Base-by-base conservation (phyloP, 805 yeast genomes). In the Suhomyces emberorum region DNA sequence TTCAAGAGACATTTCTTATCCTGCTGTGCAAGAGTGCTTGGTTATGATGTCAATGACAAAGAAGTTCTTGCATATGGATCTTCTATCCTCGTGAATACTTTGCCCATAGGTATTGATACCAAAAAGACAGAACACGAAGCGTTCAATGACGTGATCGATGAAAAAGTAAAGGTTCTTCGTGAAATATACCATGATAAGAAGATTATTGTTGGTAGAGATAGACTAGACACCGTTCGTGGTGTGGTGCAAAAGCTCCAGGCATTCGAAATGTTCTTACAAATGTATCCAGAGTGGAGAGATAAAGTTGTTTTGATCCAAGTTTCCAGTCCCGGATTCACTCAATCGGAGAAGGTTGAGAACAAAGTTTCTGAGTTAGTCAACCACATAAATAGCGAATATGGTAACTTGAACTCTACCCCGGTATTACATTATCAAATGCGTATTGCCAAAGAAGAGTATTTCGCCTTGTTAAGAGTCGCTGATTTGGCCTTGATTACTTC, bases 201-300 rank as follows among this genome's bases (percentile, higher is more conserved):
- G 57, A 78, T 93, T 46, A 85, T 93, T 48, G 83, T 93, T 27
- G 98, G 98, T 20, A 79, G 98, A 57, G 99, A 93, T 57, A 69
- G 98, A 42, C 73, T 93, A 42, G 98, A 93, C 57, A 66, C 83
- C 7, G 96, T 91, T 15, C 78, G 96, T 43, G 98, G 98, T 21
- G 95, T 93, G 19, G 79, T 86, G 3, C 98, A 93, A 62, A 93
- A 93, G 59, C 65, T 93, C 25, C 83, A 88, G 59, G 97, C 97
- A 0, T 89, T 83, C 61, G 95, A 87, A 52, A 77, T 80, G 64
- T 87, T 93, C 47, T 68, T 93, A 46, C 86, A 83, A 40, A 80
- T 85, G 85, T 88, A 81, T 49, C 98, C 99, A 2, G 88, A 88
- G 46, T 88, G 95, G 95, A 72, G 84, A 38, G 84, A 80, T 28